phyloP scores from a whole-genome alignment of 345 rosid species.

The Melaleuca alternifolia region DNA sequence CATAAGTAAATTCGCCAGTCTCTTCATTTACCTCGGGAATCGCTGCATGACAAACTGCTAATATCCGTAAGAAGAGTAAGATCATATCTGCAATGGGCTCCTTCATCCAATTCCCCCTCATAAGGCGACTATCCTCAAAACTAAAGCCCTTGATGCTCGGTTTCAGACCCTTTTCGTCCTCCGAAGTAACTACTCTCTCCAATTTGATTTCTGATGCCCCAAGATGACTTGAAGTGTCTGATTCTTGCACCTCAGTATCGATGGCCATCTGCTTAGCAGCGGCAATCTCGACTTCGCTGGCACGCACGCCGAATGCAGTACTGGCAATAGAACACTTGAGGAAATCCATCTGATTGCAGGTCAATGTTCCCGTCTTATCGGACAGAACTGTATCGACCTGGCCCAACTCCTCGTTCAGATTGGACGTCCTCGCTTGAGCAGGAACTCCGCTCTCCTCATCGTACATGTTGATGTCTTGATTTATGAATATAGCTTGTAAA shows the following conservation, averaged over 20 bases:
- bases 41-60: slow-evolving; percentile 95
- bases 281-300: slow-evolving; percentile 84
- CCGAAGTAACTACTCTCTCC: slow-evolving; percentile 41
- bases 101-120: slow-evolving; percentile 73
- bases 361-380: slow-evolving; percentile 93
- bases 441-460: slow-evolving; percentile 78
- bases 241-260: slow-evolving; percentile 57
- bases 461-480: slow-evolving; percentile 74
- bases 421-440: slow-evolving; percentile 84
- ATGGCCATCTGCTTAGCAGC: slow-evolving; percentile 78
- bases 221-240: slow-evolving; percentile 17
- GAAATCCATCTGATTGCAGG: slow-evolving; percentile 98
- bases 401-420: slow-evolving; percentile 89
- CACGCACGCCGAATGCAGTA: slow-evolving; percentile 53
- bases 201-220: slow-evolving; percentile 53
- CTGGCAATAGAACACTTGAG: slow-evolving; percentile 91
- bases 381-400: slow-evolving; percentile 91
- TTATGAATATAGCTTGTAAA: slow-evolving; percentile 83
- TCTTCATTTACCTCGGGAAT: slow-evolving; percentile 83
- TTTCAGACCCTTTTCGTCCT: slow-evolving; percentile 29
- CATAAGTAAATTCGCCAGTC: slow-evolving; percentile 58
- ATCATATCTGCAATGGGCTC: slow-evolving; percentile 56
- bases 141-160: slow-evolving; percentile 67
- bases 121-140: slow-evolving; percentile 72
- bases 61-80: slow-evolving; percentile 60